phyloP scores from a whole-genome alignment of 371 early-diverging fungal species.

The Entomophthora muscae region DNA sequence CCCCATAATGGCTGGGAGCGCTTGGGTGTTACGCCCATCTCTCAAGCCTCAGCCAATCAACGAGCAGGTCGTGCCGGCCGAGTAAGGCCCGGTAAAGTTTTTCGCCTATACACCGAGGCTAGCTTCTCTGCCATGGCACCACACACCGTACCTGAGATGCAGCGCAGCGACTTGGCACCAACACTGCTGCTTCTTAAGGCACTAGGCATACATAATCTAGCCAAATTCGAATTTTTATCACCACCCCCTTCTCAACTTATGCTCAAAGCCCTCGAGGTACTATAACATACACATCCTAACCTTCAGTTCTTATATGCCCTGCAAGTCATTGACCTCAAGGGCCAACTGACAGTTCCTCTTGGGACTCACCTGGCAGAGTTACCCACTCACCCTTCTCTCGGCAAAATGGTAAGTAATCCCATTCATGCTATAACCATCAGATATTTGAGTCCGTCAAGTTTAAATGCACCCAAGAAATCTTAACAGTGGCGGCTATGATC shows the following conservation, averaged over 20 bases:
- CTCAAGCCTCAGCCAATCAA: constrained; percentile 59
- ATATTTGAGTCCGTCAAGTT: constrained; percentile 41
- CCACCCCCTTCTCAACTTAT: constrained; percentile 15
- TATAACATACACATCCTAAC: constrained; percentile 8
- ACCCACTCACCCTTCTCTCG: constrained; percentile 60
- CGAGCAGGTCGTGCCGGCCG: constrained; percentile 71
- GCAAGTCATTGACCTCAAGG: constrained; percentile 55
- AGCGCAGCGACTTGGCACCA: constrained; percentile 38
- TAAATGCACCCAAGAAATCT: constrained; percentile 55
- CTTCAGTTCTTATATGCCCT: constrained; percentile 37
- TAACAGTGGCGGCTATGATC: constrained; percentile 67
- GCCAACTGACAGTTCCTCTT: constrained; percentile 54
- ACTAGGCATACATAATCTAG: constrained; percentile 57
- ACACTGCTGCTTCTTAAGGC: constrained; percentile 50
- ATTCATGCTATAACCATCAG: constrained; percentile 11
- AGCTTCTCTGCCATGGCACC: constrained; percentile 28
- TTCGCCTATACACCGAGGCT: constrained; percentile 50
- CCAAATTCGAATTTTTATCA: constrained; percentile 55
- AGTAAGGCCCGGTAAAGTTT: constrained; percentile 43
- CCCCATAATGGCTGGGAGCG: constrained; percentile 35
- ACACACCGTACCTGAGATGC: constrained; percentile 52
- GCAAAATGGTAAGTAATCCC: constrained; percentile 27
- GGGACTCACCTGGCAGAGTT: constrained; percentile 64
- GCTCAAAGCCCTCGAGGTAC: constrained; percentile 8
- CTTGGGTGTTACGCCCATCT: constrained; percentile 34